phyloP scores from a whole-genome alignment of 1,139 yeast species.

The Magnusiomyces fungicola region DNA sequence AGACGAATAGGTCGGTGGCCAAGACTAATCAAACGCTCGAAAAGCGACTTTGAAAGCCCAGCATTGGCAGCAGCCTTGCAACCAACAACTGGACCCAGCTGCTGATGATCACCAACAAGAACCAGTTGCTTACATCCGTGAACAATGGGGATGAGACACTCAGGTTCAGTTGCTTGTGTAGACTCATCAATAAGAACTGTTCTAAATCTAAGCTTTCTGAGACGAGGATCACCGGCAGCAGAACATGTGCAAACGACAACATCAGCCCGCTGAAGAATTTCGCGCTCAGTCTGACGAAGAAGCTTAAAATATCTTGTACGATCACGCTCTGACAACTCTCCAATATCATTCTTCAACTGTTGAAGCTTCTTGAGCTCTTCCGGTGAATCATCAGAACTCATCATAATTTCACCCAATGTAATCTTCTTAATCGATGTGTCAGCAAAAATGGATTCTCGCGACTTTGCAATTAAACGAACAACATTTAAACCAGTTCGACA shows the following conservation, averaged over 20 bases:
- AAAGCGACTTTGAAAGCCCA: constrained; percentile 76
- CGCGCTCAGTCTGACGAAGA: constrained; percentile 43
- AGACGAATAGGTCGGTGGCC: constrained; percentile 82
- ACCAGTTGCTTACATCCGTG: constrained; percentile 86
- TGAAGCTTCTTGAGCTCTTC: constrained; percentile 54
- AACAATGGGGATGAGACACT: constrained; percentile 78
- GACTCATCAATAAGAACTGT: constrained; percentile 86
- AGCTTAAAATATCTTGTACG: constrained; percentile 39
- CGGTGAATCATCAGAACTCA: constrained; percentile 36
- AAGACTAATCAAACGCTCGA: constrained; percentile 75
- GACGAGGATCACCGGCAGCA: constrained; percentile 76
- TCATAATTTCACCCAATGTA: constrained; percentile 41
- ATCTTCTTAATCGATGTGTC: constrained; percentile 23
- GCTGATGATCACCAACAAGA: constrained; percentile 92
- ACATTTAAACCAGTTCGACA: constrained; percentile 63
- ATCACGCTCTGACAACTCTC: constrained; percentile 59
- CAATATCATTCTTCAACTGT: constrained; percentile 54
- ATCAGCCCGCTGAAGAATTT: constrained; percentile 53
- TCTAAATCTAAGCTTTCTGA: constrained; percentile 50
- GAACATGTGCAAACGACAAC: constrained; percentile 90
- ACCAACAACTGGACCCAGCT: constrained; percentile 82
- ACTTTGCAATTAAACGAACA: constrained; percentile 66
- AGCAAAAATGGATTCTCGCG: constrained; percentile 45
- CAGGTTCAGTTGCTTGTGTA: constrained; percentile 93
- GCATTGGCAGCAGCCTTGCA: constrained; percentile 78